These are phyloP conservation scores for Coleophoma cylindrospora DNA, from an alignment of 2,329 filamentous ascomycete species.

Conservation along the genomic window DNA sequence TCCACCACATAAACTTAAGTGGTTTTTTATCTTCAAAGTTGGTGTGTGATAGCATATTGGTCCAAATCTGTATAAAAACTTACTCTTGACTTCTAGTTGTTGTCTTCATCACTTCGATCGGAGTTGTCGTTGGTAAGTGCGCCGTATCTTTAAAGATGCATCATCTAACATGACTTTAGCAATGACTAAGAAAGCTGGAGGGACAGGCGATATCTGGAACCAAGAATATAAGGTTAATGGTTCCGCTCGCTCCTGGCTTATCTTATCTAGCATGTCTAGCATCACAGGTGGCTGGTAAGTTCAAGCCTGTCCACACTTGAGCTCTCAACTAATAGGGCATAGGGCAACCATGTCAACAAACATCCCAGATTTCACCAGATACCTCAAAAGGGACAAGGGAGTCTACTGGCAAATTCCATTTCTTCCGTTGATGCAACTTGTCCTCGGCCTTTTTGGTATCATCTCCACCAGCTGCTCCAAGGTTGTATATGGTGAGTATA, in stretches of 20 bases:
- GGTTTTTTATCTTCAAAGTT: constrained; percentile 47
- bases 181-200: constrained; percentile 18
- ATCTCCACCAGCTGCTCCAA: constrained; percentile 23
- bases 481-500: constrained; percentile 25
- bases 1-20: constrained; percentile 39
- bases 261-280: constrained; percentile 17
- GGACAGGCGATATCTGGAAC: constrained; percentile 18
- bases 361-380: constrained; percentile 26
- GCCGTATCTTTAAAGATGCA: background rate
- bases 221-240: constrained; percentile 17
- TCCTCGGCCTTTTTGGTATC: constrained; percentile 24
- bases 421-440: constrained; percentile 20
- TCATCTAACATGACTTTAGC: constrained; percentile 17
- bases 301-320: background rate
- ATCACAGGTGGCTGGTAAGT: constrained; percentile 20
- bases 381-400: constrained; percentile 16
- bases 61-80: background rate
- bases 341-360: constrained; percentile 15
- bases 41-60: constrained; percentile 4
- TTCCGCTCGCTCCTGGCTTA: constrained; percentile 17
- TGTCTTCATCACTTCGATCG: background rate
- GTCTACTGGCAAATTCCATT: constrained; percentile 22
- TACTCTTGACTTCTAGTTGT: background rate
- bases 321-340: background rate
- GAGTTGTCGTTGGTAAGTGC: background rate